These are phyloP conservation scores for Guyanaporus albipodus DNA, from an alignment of 768 basidiomycete genomes.

Conservation along the genomic window DNA sequence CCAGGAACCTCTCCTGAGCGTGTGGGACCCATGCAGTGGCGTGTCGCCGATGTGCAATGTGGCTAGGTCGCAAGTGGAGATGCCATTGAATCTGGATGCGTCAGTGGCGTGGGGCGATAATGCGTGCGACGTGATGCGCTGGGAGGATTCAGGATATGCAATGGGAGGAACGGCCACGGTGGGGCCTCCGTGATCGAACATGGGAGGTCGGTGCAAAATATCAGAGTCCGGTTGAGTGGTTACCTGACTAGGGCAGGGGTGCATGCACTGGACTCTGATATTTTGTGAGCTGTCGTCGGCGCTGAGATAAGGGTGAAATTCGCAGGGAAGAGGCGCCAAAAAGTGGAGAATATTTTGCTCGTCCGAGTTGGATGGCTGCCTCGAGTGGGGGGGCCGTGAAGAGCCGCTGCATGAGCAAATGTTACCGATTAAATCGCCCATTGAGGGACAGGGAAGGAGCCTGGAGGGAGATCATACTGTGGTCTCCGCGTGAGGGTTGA, in stretches of 20 bases:
- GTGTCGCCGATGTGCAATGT: constrained; percentile 9
- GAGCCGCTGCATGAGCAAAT: constrained; percentile 13
- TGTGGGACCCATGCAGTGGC: constrained; percentile 9
- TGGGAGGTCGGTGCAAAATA: constrained; percentile 20
- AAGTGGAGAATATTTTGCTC: constrained; percentile 17
- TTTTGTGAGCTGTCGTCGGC: constrained; percentile 16
- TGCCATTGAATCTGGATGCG: constrained; percentile 8
- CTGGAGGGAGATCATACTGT: constrained; percentile 25
- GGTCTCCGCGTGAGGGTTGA: constrained; percentile 6
- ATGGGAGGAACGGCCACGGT: constrained; percentile 3
- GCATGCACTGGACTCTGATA: constrained; percentile 32
- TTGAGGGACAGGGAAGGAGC: constrained; percentile 6
- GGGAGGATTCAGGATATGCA: constrained; percentile 30
- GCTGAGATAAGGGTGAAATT: constrained; percentile 17
- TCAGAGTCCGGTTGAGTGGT: constrained; percentile 24
- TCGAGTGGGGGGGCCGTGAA: constrained; percentile 9
- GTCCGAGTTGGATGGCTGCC: constrained; percentile 12
- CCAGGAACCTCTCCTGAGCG: constrained; percentile 25
- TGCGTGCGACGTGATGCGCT: constrained; percentile 27
- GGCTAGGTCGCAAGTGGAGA: constrained; percentile 10
- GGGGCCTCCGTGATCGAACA: constrained; percentile 5
- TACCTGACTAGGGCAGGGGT: constrained; percentile 20
- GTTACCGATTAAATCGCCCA: constrained; percentile 19
- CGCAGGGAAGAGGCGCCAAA: constrained; percentile 11
- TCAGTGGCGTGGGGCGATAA: constrained; percentile 14